Conservation (phyloP, 768 basidiomycete species). For the Tricholoma matsutake region DNA sequence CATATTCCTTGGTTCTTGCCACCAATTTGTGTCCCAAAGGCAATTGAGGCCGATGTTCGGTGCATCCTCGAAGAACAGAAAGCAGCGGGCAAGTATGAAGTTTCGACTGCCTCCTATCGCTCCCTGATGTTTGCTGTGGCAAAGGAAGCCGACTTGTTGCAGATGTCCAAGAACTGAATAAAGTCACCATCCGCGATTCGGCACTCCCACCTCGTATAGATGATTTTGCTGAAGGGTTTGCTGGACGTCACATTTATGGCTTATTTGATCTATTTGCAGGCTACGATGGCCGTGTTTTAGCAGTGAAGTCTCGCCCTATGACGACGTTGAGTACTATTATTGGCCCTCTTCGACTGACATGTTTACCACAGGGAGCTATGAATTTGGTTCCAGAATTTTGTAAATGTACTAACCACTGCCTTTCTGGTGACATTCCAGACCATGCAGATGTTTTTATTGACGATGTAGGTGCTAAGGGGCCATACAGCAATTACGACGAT, state of each 20-base stretch:
- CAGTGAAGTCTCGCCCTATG: too few species aligned
- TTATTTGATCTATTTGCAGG: too few species aligned
- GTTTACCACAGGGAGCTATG: too few species aligned
- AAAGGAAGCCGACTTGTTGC: constrained; percentile 28
- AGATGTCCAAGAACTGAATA: constrained; percentile 31
- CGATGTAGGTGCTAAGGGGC: too few species aligned
- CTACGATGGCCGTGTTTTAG: too few species aligned
- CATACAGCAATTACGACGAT: constrained; percentile 12
- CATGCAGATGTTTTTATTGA: too few species aligned
- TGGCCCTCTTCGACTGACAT: too few species aligned
- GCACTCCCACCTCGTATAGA: constrained; percentile 15
- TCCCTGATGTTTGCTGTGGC: constrained; percentile 22
- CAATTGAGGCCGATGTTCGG: constrained; percentile 18
- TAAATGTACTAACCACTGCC: too few species aligned
- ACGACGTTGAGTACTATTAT: too few species aligned
- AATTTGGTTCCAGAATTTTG: too few species aligned
- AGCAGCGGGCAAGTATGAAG: constrained; percentile 20
- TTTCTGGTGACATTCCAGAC: too few species aligned
- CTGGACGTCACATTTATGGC: constrained; percentile 20
- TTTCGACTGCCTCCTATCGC: constrained; percentile 19
- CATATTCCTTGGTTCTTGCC: constrained; percentile 12
- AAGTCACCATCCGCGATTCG: constrained; percentile 8
- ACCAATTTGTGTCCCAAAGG: constrained; percentile 22
- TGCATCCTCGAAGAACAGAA: constrained; percentile 19
- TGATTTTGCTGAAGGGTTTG: constrained; percentile 24